Evolutionary conservation across 208 protist genomes (phyloP).

Genomic region (Trypanosoma lewisi): DNA sequence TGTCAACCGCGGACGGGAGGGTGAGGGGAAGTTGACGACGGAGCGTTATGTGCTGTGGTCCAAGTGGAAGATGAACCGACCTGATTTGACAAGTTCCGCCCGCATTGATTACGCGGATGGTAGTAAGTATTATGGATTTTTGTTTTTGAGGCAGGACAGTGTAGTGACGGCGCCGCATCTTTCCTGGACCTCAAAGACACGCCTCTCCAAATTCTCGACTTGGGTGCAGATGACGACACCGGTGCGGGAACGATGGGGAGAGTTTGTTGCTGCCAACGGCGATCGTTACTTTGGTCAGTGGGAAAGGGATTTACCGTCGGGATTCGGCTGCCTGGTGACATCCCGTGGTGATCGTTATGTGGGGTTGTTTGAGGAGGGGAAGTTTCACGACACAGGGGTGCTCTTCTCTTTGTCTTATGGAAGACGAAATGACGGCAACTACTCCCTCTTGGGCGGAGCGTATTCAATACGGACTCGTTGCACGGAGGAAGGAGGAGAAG

Average conservation of each 20-base stretch:
- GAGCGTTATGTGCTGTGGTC: constrained; percentile 60
- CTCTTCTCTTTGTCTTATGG: constrained; percentile 41
- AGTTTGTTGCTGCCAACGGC: constrained; percentile 47
- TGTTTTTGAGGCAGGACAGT: constrained; percentile 28
- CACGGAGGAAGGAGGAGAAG: neutral
- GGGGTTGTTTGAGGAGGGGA: constrained; percentile 46
- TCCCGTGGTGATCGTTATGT: constrained; percentile 62
- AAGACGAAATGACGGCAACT: neutral
- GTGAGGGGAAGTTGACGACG: constrained; percentile 59
- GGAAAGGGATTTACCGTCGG: constrained; percentile 52
- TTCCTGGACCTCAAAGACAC: constrained; percentile 1
- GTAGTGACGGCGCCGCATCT: constrained; percentile 10
- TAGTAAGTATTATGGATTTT: constrained; percentile 57
- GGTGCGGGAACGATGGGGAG: constrained; percentile 60
- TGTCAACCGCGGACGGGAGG: constrained; percentile 61
- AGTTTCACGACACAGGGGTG: constrained; percentile 68
- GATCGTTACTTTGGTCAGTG: constrained; percentile 84
- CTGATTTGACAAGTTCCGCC: constrained; percentile 39
- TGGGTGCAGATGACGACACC: constrained; percentile 46
- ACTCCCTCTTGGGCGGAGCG: constrained; percentile 28
- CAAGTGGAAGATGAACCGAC: constrained; percentile 72
- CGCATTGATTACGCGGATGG: constrained; percentile 67
- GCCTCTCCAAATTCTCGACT: constrained; percentile 54
- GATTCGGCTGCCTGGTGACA: constrained; percentile 76
- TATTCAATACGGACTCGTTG: neutral